These are phyloP conservation scores for Neospora caninum DNA, from an alignment of 169 alveolate species.

Conservation along the genomic window DNA sequence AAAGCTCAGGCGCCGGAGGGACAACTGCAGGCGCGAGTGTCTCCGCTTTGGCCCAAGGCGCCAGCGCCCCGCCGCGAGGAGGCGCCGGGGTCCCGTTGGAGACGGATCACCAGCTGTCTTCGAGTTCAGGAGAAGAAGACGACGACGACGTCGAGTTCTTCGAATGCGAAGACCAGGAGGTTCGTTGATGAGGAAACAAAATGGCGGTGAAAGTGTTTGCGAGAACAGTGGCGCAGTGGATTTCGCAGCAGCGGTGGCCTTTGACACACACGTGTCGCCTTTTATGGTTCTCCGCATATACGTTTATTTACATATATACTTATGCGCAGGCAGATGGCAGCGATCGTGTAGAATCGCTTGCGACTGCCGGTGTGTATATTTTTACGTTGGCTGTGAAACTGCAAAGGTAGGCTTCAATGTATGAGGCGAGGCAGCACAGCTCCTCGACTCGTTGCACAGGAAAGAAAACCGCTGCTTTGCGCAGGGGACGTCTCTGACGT, in stretches of 20 bases:
- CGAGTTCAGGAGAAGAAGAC: slow-evolving; percentile 33
- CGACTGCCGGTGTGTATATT: no score
- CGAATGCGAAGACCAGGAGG: slow-evolving; percentile 48
- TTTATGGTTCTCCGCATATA: neutral
- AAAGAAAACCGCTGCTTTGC: no score
- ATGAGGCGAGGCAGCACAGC: no score
- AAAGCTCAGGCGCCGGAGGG: neutral
- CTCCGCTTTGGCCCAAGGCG: neutral
- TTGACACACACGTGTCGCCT: neutral
- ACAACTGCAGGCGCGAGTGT: neutral
- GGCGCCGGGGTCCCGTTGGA: neutral
- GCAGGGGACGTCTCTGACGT: no score
- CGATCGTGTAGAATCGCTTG: no score
- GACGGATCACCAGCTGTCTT: neutral
- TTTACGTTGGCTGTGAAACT: no score
- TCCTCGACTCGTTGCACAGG: no score
- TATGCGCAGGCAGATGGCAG: no score
- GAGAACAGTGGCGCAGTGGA: no score
- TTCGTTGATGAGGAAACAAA: neutral
- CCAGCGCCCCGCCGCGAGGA: neutral
- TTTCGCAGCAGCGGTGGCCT: neutral
- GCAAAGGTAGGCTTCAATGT: no score
- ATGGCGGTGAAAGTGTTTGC: no score
- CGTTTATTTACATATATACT: neutral
- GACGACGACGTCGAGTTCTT: slow-evolving; percentile 36